phyloP scores from a whole-genome alignment of 2,329 filamentous ascomycete species.

The Paraconiothyrium sp. region DNA sequence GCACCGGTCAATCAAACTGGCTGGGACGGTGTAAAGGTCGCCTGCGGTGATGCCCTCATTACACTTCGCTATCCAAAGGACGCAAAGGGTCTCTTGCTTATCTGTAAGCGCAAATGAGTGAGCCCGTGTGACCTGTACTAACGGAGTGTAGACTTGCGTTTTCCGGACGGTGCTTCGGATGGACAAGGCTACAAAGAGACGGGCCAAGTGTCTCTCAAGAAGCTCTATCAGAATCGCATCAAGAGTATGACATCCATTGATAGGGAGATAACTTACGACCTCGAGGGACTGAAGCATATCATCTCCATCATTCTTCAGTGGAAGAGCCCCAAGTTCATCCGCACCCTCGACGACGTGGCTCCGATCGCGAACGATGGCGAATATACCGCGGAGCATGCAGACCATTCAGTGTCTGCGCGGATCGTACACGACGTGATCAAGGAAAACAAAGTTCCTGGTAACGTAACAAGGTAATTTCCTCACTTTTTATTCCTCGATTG shows the following conservation, averaged over 20 bases:
- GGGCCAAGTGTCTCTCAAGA: slow-evolving; percentile 28
- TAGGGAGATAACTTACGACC: slow-evolving; percentile 29
- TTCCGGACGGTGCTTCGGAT: slow-evolving; percentile 34
- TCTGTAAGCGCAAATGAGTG: not conserved
- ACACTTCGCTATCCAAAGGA: slow-evolving; percentile 22
- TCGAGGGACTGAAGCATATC: slow-evolving; percentile 29
- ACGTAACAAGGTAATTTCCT: slow-evolving; percentile 27
- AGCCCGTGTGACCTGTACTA: not conserved
- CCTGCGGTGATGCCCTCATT: slow-evolving; percentile 22
- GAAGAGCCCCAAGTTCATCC: slow-evolving; percentile 29
- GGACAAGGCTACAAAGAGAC: slow-evolving; percentile 31
- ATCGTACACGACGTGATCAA: slow-evolving; percentile 37
- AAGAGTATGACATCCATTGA: slow-evolving; percentile 30
- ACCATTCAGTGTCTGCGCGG: slow-evolving; percentile 37
- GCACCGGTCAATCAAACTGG: slow-evolving; percentile 12
- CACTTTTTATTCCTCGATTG: not conserved
- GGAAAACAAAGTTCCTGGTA: slow-evolving; percentile 21
- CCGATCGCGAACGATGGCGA: slow-evolving; percentile 22
- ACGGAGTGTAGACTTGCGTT: slow-evolving; percentile 31
- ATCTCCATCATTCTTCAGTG: slow-evolving; percentile 27
- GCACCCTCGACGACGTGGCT: slow-evolving; percentile 34
- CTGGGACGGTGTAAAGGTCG: slow-evolving; percentile 20
- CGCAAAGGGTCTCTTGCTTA: slow-evolving; percentile 31
- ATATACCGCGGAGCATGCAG: slow-evolving; percentile 34
- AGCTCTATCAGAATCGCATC: slow-evolving; percentile 32